Conservation (phyloP, 2,329 filamentous ascomycete genomes). For the Fusarium musae region DNA sequence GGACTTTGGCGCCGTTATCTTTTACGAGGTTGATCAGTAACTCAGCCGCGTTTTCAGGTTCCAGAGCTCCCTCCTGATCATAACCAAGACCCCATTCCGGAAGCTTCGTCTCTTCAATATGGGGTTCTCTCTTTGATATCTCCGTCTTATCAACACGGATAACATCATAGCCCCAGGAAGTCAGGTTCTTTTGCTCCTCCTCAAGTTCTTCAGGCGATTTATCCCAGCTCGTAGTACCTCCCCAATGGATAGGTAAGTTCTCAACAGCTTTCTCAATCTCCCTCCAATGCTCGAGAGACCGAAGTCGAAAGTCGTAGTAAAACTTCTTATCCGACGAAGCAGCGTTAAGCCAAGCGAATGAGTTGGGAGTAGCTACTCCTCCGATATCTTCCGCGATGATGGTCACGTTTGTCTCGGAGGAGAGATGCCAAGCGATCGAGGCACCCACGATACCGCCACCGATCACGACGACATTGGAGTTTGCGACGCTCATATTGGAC, state of each 20-base stretch:
- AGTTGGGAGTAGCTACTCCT: constrained; percentile 8
- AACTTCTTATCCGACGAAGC: constrained; percentile 6
- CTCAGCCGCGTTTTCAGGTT: constrained; percentile 7
- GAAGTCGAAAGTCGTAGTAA: constrained; percentile 18
- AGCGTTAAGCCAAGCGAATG: constrained; percentile 20
- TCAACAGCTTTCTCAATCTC: constrained; percentile 1
- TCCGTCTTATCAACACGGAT: not conserved
- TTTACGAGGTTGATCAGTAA: not conserved
- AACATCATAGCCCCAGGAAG: constrained; percentile 8
- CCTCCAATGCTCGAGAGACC: constrained; percentile 7
- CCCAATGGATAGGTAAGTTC: constrained; percentile 9
- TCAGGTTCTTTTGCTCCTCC: constrained; percentile 5
- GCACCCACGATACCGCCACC: constrained; percentile 27
- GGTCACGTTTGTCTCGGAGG: constrained; percentile 9
- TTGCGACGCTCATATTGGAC: not conserved
- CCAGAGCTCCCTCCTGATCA: constrained; percentile 13
- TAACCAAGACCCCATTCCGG: constrained; percentile 19
- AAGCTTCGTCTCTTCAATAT: not conserved
- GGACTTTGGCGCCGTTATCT: not conserved
- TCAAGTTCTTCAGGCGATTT: not conserved
- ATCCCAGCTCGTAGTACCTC: constrained; percentile 7
- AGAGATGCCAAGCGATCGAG: constrained; percentile 22
- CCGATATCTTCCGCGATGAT: constrained; percentile 23
- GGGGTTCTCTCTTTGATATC: not conserved
- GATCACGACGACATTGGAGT: not conserved